A percentile compares a stretch with the other conserved stretches of the same genome.
Conservation (phyloP, 139 green algal genomes). For the Coelastrella sp. region DNA sequence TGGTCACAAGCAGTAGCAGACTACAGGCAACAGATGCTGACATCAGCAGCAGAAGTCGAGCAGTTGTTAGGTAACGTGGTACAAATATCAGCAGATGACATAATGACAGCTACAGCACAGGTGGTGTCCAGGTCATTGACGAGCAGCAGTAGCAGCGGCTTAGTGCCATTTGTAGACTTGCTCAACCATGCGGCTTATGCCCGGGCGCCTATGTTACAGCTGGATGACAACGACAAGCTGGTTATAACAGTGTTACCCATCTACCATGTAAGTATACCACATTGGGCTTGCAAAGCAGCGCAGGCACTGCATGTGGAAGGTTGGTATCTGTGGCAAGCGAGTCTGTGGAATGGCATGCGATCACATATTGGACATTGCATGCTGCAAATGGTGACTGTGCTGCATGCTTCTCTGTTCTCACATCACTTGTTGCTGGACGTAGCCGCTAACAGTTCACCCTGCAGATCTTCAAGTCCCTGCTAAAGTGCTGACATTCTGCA, state of each 20-base stretch:
- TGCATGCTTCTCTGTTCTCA: no score
- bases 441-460: no score
- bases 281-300: background rate
- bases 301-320: no score
- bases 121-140: constrained; percentile 18
- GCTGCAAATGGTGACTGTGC: no score
- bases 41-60: background rate
- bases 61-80: no score
- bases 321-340: no score
- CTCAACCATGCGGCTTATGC: constrained; percentile 16
- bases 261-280: constrained; percentile 3
- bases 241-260: constrained; percentile 42
- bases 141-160: constrained; percentile 39
- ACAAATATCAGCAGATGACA: background rate
- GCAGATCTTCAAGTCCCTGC: no score
- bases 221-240: constrained; percentile 39
- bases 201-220: constrained; percentile 29
- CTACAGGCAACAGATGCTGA: background rate
- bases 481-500: no score
- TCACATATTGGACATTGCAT: no score
- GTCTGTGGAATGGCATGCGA: no score
- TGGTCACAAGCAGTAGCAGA: constrained; percentile 21
- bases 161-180: constrained; percentile 36
- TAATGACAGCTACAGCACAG: constrained; percentile 30
- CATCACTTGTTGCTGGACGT: no score